Evolutionary conservation across 2,329 filamentous ascomycete species (phyloP).

Genomic region (Sclerotinia glacialis): DNA sequence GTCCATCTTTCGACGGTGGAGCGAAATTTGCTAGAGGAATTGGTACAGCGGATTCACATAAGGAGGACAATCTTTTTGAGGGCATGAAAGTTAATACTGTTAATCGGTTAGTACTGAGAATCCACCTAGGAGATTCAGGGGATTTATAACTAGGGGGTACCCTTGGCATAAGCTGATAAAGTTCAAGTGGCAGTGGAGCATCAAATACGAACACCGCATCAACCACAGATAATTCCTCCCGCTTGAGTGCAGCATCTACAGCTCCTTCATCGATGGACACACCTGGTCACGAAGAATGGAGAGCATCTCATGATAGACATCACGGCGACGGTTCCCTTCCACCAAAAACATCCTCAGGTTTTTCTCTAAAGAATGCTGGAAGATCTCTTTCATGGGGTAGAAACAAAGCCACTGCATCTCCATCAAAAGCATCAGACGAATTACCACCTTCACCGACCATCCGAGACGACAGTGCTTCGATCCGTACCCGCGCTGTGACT

Average conservation of each 20-base stretch:
- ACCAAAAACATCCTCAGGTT: slow-evolving; percentile 34
- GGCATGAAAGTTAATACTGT: slow-evolving; percentile 30
- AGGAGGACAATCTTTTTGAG: slow-evolving; percentile 40
- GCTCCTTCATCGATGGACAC: slow-evolving; percentile 39
- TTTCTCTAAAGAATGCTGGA: slow-evolving; percentile 39
- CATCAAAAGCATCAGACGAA: slow-evolving; percentile 28
- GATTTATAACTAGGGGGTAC: slow-evolving; percentile 23
- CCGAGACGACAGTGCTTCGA: slow-evolving; percentile 28
- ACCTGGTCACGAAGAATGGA: slow-evolving; percentile 35
- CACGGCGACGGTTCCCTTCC: slow-evolving; percentile 37
- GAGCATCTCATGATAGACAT: slow-evolving; percentile 36
- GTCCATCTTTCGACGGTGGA: slow-evolving; percentile 39
- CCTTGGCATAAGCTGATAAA: slow-evolving; percentile 25
- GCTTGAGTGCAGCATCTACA: slow-evolving; percentile 40
- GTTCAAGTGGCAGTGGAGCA: slow-evolving; percentile 39
- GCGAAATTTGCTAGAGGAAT: slow-evolving; percentile 33
- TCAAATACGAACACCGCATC: slow-evolving; percentile 40
- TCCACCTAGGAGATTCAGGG: slow-evolving; percentile 4
- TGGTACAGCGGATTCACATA: slow-evolving; percentile 30
- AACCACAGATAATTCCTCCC: slow-evolving; percentile 40
- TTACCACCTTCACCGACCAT: slow-evolving; percentile 29
- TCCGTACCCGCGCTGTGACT: slow-evolving; percentile 36
- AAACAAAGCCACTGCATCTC: slow-evolving; percentile 32
- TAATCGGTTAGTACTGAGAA: slow-evolving; percentile 38
- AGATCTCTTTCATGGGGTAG: slow-evolving; percentile 40